Percentiles rank a stretch among this genome's conserved stretches.
Conservation (phyloP, 371 early-diverging fungal species). For the Zopfochytrium polystomum region DNA sequence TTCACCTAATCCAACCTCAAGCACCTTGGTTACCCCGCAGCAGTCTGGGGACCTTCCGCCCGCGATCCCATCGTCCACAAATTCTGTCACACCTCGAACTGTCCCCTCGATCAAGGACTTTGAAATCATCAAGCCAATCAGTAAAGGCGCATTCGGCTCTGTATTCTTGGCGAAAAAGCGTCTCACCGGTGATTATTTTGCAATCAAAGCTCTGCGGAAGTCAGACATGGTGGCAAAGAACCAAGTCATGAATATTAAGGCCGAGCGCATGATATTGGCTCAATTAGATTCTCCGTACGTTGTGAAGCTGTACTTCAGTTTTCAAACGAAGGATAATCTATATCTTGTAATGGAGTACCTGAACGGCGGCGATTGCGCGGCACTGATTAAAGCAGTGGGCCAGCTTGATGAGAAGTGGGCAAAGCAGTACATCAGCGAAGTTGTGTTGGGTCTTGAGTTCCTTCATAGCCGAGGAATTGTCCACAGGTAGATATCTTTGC, state of each 20-base stretch:
- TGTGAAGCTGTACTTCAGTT: constrained; percentile 87
- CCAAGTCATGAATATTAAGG: constrained; percentile 85
- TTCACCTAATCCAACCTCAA: too few relatives aligned
- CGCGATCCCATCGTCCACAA: constrained; percentile 3
- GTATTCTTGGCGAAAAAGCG: constrained; percentile 84
- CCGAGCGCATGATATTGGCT: constrained; percentile 80
- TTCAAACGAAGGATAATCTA: constrained; percentile 87
- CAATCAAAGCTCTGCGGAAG: constrained; percentile 86
- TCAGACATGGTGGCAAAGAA: constrained; percentile 91
- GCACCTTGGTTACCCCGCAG: too few relatives aligned
- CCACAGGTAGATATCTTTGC: constrained; percentile 61
- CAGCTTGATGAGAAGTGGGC: constrained; percentile 88
- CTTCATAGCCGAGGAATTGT: constrained; percentile 80
- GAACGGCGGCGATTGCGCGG: constrained; percentile 94
- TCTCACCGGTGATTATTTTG: constrained; percentile 81
- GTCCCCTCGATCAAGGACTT: constrained; percentile 81
- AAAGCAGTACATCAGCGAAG: constrained; percentile 89
- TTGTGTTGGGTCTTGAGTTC: constrained; percentile 88
- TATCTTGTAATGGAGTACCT: constrained; percentile 95
- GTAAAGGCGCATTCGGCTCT: constrained; percentile 88
- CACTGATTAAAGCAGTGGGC: constrained; percentile 83
- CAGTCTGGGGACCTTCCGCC: too few relatives aligned
- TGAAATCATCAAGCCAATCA: constrained; percentile 88
- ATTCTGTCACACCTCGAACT: constrained; percentile 22
- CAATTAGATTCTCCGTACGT: constrained; percentile 91